Evolutionary conservation across 176 grass and related monocot species (phyloP).

Genomic region (Chrysopogon serrulatus): DNA sequence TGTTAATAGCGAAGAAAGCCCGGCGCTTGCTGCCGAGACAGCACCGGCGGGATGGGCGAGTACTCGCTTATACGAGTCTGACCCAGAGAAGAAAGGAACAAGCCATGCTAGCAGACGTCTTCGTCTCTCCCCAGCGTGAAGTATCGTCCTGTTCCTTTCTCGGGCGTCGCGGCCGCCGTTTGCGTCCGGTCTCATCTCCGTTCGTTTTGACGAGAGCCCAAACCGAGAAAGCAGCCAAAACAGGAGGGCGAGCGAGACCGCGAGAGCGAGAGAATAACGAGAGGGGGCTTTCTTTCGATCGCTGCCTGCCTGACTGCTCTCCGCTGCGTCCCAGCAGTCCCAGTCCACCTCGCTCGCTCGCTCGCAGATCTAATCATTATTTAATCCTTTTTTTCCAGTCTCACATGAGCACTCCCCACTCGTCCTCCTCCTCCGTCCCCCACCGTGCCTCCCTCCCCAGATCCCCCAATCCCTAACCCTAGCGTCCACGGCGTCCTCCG

Average conservation of each 20-base stretch:
- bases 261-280: neutral
- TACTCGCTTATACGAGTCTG: neutral
- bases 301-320: neutral
- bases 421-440: slow-evolving; percentile 21
- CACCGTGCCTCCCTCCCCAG: slow-evolving; percentile 34
- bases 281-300: neutral
- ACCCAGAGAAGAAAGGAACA: slow-evolving; percentile 15
- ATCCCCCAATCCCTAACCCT: slow-evolving; percentile 53
- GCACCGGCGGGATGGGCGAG: neutral
- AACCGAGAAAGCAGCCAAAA: neutral
- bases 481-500: neutral
- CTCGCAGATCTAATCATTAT: slow-evolving; percentile 79
- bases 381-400: slow-evolving; percentile 61
- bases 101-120: neutral
- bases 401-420: slow-evolving; percentile 58
- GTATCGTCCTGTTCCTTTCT: neutral
- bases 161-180: neutral
- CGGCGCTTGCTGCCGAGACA: neutral
- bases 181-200: neutral
- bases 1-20: neutral
- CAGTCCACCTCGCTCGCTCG: slow-evolving; percentile 22
- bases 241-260: neutral
- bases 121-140: neutral
- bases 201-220: neutral
- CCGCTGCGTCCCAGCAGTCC: slow-evolving; percentile 12